Percentiles rank a stretch among this genome's conserved stretches.
These are phyloP conservation scores for Isatis tinctoria DNA, from an alignment of 345 rosid genomes.

Conservation along the genomic window DNA sequence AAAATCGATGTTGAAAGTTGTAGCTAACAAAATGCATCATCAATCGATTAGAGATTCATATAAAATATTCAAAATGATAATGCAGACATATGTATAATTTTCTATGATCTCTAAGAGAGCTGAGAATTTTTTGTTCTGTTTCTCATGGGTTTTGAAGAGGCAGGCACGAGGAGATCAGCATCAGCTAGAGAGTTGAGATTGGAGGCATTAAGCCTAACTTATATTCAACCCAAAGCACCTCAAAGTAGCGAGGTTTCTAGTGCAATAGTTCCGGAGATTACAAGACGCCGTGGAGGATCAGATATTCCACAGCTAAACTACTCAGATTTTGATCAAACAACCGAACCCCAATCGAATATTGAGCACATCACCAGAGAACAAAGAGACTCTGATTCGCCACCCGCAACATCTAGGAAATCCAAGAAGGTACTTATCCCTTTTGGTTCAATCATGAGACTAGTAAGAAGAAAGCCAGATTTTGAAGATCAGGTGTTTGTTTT, in stretches of 20 bases:
- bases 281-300: slow-evolving; percentile 28
- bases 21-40: neutral
- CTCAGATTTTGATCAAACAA: slow-evolving; percentile 17
- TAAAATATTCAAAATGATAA: neutral
- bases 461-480: neutral
- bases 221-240: neutral
- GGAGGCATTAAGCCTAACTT: slow-evolving; percentile 4
- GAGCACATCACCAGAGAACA: neutral
- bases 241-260: slow-evolving; percentile 4
- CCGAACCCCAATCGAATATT: neutral
- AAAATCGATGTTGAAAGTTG: neutral
- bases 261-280: neutral
- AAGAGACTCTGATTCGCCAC: neutral
- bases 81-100: neutral
- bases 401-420: slow-evolving; percentile 8
- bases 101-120: neutral
- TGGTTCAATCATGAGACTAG: neutral
- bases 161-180: slow-evolving; percentile 21
- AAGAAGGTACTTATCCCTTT: slow-evolving; percentile 20
- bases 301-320: slow-evolving; percentile 20
- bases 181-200: slow-evolving; percentile 24
- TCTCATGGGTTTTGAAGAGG: slow-evolving; percentile 9
- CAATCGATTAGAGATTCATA: neutral
- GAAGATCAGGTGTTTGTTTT: neutral
- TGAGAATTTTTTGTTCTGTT: neutral